Evolutionary conservation across 192 early-diverging fungal species (phyloP), one percentile per base, ranked within the genome.

Genomic region (Coemansia javaensis): DNA sequence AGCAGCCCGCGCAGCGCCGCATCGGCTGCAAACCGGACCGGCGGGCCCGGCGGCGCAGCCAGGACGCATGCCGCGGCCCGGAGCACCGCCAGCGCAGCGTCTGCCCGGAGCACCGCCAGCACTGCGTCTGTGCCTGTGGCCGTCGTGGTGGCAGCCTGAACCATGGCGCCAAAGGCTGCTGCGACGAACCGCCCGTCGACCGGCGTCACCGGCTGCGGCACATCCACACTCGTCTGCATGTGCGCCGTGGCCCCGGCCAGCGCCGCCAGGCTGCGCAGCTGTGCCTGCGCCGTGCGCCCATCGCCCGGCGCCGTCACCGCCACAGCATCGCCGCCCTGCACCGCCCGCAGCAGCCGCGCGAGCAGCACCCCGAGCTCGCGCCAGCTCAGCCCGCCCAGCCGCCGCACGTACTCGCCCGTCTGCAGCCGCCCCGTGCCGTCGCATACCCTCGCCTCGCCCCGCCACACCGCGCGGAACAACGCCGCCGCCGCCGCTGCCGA

Each of bases 361-460:
- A 70, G 55, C 0, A 70, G 50, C 22, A 53, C 25, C 0, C 66
- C 66, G 12, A 70, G 59, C 16, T 47, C 54, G 15, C 66, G 66
- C 66, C 66, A 70, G 11, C 20, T 31, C 3, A 63, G 59, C 5
- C 24, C 7, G 4, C 17, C 18, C 13, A 70, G 39, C 31, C n/a
- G 6, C 15, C 50, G 42, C 6, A 34, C 28, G 23, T 40, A 63
- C 18, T 22, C 40, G 15, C 53, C 55, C 21, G 44, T 7, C 12
- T 47, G 47, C 21, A 70, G 47, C 21, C 16, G 53, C 3, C 54
- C 49, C 13, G 36, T 45, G 0, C 44, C 13, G 15, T 27, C 50
- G 11, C 25, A 40, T 24, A 60, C 47, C 13, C 35, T 28, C 10
- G 35, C 43, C 35, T 38, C 35, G n/a, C 66, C 59, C 28, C 54